phyloP scores from a whole-genome alignment of 345 rosid genomes.

The Citrus mangshanensis region DNA sequence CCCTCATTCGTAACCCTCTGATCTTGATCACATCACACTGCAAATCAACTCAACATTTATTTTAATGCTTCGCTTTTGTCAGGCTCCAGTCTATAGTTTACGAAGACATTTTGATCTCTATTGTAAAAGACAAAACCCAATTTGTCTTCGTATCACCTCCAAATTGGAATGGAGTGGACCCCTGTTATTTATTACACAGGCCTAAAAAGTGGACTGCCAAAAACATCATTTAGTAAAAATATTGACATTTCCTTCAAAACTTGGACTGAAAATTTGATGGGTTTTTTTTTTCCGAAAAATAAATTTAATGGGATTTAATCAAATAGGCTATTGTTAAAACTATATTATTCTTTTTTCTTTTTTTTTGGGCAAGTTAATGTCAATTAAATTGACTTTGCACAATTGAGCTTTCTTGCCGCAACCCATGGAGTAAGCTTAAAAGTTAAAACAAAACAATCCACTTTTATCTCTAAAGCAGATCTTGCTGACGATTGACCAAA shows the following conservation, averaged over 20 bases:
- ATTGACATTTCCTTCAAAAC: not conserved
- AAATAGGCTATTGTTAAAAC: too few relatives aligned
- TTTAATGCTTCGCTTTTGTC: not conserved
- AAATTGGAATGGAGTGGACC: not conserved
- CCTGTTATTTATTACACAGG: not conserved
- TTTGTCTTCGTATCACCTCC: not conserved
- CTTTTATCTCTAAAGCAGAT: not conserved
- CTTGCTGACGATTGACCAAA: not conserved
- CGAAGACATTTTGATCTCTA: not conserved
- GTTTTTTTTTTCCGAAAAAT: too few relatives aligned
- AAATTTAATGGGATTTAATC: too few relatives aligned
- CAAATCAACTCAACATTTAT: not conserved
- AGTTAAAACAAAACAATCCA: not conserved
- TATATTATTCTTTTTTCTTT: not conserved
- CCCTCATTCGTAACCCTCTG: not conserved
- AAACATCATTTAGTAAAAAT: not conserved
- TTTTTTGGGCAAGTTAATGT: not conserved
- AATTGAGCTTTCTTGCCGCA: not conserved
- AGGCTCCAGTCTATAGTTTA: constrained; percentile 1
- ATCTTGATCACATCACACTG: not conserved
- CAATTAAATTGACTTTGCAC: not conserved
- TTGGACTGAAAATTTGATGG: too few relatives aligned
- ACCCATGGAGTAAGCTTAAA: not conserved
- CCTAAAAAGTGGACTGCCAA: not conserved
- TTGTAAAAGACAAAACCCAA: constrained; percentile 2